Evolutionary conservation across 306 rosid species (phyloP).

Genomic region (Herpetospermum pedunculosum): DNA sequence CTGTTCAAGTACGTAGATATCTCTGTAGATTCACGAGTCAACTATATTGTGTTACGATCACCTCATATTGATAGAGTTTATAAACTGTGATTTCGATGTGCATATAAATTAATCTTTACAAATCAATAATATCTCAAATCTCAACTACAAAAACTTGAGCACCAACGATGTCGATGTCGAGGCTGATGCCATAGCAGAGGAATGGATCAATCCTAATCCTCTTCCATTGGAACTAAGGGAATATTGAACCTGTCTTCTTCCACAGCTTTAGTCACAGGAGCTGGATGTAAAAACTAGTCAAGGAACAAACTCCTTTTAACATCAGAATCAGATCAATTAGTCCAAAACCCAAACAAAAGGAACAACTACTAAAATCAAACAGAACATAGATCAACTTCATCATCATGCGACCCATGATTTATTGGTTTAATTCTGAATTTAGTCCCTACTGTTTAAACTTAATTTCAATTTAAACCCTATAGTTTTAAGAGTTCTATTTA

Average conservation of each 20-base stretch:
- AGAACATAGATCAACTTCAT: background rate
- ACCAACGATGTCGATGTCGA: background rate
- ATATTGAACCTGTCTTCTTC: slow-evolving; percentile 78
- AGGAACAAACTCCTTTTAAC: slow-evolving; percentile 19
- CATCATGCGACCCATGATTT: background rate
- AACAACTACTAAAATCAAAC: background rate
- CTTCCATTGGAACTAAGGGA: slow-evolving; percentile 95
- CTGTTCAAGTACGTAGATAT: no score
- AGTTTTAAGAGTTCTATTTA: background rate
- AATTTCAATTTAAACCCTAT: background rate
- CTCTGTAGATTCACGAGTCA: no score
- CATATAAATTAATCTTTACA: background rate
- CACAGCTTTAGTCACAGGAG: slow-evolving; percentile 49
- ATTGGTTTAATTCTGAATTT: no score
- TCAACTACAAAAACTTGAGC: slow-evolving; percentile 2
- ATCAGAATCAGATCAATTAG: background rate
- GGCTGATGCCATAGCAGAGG: background rate
- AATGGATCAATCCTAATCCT: slow-evolving; percentile 22
- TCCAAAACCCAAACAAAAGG: background rate
- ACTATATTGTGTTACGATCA: no score
- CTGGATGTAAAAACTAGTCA: slow-evolving; percentile 28
- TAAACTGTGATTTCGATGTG: background rate
- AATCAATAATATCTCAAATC: background rate
- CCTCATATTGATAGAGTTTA: no score
- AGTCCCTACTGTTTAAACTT: background rate